Percentiles rank a stretch among this genome's conserved stretches.
phyloP scores from a whole-genome alignment of 805 yeast species.

The Kluyveromyces lactis region DNA sequence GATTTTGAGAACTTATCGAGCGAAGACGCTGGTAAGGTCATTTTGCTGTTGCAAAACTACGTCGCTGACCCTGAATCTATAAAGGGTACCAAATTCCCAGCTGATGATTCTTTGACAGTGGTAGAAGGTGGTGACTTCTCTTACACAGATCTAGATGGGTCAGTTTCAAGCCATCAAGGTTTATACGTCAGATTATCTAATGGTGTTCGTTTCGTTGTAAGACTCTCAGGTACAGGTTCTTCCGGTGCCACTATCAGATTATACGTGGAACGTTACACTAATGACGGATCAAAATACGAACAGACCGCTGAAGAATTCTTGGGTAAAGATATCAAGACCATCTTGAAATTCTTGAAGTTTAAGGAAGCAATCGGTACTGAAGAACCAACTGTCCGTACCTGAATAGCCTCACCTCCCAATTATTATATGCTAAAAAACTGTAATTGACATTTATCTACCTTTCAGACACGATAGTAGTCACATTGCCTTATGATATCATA shows the following conservation, averaged over 20 bases:
- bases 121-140: conserved; percentile 79
- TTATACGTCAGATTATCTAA: conserved; percentile 70
- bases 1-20: conserved; percentile 80
- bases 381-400: conserved; percentile 86
- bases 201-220: conserved; percentile 79
- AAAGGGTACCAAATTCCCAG: conserved; percentile 44
- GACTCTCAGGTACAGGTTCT: conserved; percentile 96
- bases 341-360: conserved; percentile 62
- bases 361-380: conserved; percentile 69
- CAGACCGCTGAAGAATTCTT: conserved; percentile 61
- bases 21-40: conserved; percentile 66
- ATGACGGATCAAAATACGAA: conserved; percentile 43
- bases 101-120: conserved; percentile 43
- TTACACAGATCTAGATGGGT: conserved; percentile 91
- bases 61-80: conserved; percentile 31
- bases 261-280: conserved; percentile 76
- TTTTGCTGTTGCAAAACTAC: conserved; percentile 40
- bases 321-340: conserved; percentile 49
- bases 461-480: no score
- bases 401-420: conserved; percentile 7
- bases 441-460: no score
- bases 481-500: no score
- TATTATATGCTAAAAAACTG: no score
- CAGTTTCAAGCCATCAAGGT: conserved; percentile 83
- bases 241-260: conserved; percentile 95